Evolutionary conservation across 768 basidiomycete genomes (phyloP), one percentile per base, ranked within the genome.

Genomic region (Clavaria fumosa): DNA sequence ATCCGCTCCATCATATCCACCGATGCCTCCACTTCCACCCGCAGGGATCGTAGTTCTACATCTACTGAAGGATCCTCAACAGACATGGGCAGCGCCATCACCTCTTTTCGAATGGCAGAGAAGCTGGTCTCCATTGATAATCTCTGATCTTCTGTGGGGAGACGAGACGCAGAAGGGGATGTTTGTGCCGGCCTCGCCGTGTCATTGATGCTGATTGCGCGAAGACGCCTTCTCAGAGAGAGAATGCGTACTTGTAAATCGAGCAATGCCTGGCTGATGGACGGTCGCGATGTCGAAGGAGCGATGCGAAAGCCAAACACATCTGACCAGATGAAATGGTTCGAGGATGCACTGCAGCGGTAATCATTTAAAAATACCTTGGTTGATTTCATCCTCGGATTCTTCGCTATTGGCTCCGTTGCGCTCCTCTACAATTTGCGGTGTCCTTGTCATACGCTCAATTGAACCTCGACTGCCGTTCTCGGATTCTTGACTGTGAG

Each of bases 41-140:
- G 64, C 33, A 88, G 55, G 2, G 75, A 75, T 24, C 60, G 62
- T n/a, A 79, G 53, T 46, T 84, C 78, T n/a, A 65, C 46, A 36
- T 76, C 64, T 23, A 69, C 50, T 4, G 61, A 50, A 7, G 52
- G 47, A 38, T 67, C 62, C 3, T 63, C 54, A 6, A 56, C 49
- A 2, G 57, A 57, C 17, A 50, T 26, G 4, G 77, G 74, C 10
- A 88, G 52, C 5, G 51, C 40, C 5, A 63, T 52, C 15, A 67
- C 59, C 20, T 73, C 70, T 7, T 57, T 53, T 4, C 55, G 52
- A 5, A 86, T 53, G 4, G 50, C 42, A 1, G 59, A 46, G 39
- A 83, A 65, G 7, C 63, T 61, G 21, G 54, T 45, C n/a, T 58
- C 60, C 45, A 81, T 60, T 31, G 55, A 58, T n/a, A 54, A 53